A percentile compares a stretch with the other conserved stretches of the same genome.
phyloP scores from a whole-genome alignment of 257 asterid species.

The Lantana camara region DNA sequence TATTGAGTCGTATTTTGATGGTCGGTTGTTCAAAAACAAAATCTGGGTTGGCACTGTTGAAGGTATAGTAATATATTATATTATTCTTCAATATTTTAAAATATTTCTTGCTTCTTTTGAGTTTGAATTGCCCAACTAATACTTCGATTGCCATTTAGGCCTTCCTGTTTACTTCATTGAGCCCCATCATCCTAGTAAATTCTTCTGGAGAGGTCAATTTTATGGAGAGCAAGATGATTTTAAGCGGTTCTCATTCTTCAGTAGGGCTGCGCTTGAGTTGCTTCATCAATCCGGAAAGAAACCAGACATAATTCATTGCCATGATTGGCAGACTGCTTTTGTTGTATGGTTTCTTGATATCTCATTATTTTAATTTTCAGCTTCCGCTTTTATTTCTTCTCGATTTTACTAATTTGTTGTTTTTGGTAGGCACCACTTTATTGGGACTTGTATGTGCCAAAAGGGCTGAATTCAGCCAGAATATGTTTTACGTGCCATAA shows the following conservation, averaged over 20 bases:
- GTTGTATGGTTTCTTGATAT: slow-evolving; percentile 52
- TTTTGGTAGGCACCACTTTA: slow-evolving; percentile 88
- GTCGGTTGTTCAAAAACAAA: slow-evolving; percentile 72
- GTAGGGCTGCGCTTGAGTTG: slow-evolving; percentile 99
- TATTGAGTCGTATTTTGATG: slow-evolving; percentile 92
- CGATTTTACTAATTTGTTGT: slow-evolving; percentile 18
- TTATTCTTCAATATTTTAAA: slow-evolving; percentile 10
- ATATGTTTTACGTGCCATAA: slow-evolving; percentile 98
- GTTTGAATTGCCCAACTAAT: slow-evolving; percentile 28
- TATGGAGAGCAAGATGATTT: slow-evolving; percentile 96
- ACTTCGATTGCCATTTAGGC: slow-evolving; percentile 49
- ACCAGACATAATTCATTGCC: slow-evolving; percentile 94
- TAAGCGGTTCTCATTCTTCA: slow-evolving; percentile 94
- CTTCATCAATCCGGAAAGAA: slow-evolving; percentile 85
- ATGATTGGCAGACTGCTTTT: slow-evolving; percentile 99
- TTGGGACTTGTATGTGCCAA: slow-evolving; percentile 88
- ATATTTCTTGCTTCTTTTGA: slow-evolving; percentile 26
- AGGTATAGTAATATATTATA: slow-evolving; percentile 51
- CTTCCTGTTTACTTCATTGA: slow-evolving; percentile 96
- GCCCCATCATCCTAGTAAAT: slow-evolving; percentile 86
- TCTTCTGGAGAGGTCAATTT: slow-evolving; percentile 93
- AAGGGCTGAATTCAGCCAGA: slow-evolving; percentile 91
- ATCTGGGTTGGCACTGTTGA: slow-evolving; percentile 97
- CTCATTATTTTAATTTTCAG: slow-evolving; percentile 11
- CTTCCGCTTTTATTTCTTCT: slow-evolving; percentile 16